Conservation (phyloP, 441 rosid species). For the Gossypium gossypioides region DNA sequence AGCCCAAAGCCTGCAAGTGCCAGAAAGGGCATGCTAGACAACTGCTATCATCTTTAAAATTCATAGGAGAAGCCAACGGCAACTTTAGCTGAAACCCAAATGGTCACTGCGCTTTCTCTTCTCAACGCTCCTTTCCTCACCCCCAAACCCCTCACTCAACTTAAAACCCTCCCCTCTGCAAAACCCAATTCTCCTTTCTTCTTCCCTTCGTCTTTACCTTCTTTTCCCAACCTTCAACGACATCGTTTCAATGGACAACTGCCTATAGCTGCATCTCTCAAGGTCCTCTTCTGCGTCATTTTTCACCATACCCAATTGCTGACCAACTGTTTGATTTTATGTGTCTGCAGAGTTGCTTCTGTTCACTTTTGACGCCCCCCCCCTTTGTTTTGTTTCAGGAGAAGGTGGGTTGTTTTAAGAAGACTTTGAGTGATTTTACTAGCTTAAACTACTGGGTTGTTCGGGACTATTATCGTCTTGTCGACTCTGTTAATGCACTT, state of each 20-base stretch:
- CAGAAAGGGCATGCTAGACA: background rate
- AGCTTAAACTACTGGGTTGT: conserved; percentile 88
- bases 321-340: conserved; percentile 47
- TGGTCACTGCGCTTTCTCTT: conserved; percentile 34
- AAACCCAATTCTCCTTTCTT: conserved; percentile 19
- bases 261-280: conserved; percentile 29
- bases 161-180: conserved; percentile 16
- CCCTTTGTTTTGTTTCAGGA: conserved; percentile 25
- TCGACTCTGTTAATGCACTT: conserved; percentile 49
- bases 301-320: background rate
- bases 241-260: conserved; percentile 11
- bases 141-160: conserved; percentile 23
- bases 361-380: background rate
- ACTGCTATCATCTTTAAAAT: background rate
- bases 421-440: conserved; percentile 39
- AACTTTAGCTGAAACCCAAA: conserved; percentile 4
- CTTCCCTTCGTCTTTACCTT: conserved; percentile 10
- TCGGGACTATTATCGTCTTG: conserved; percentile 73
- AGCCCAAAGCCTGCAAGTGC: background rate
- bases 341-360: conserved; percentile 16
- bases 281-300: conserved; percentile 23
- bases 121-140: conserved; percentile 22
- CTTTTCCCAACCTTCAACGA: conserved; percentile 15
- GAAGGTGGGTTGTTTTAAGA: conserved; percentile 36
- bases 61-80: background rate